A percentile compares a stretch with the other conserved stretches of the same genome.
Evolutionary conservation across 495 filamentous ascomycete species (phyloP).

Genomic region (Penicillium samsonianum): DNA sequence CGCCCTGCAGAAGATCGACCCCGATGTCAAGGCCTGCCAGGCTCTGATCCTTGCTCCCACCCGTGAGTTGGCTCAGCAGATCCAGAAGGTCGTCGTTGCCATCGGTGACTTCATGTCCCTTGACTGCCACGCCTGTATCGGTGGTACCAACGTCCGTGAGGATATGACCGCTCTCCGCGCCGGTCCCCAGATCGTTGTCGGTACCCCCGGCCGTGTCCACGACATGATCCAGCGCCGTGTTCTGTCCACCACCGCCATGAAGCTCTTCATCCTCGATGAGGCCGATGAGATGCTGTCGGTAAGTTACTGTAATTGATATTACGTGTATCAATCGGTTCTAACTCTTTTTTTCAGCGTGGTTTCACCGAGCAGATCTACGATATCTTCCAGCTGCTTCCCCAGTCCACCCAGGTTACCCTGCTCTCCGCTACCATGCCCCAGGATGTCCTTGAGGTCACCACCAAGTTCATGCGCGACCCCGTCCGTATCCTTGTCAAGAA

Average conservation of each 20-base stretch:
- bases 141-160: slow-evolving; percentile 95
- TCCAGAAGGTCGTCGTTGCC: slow-evolving; percentile 97
- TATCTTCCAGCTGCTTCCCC: slow-evolving; percentile 96
- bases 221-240: slow-evolving; percentile 99
- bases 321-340: slow-evolving; percentile 5
- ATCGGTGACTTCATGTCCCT: slow-evolving; percentile 99
- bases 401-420: slow-evolving; percentile 95
- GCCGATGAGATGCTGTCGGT: slow-evolving; percentile 98
- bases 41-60: slow-evolving; percentile 95
- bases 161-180: slow-evolving; percentile 96
- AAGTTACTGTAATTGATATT: slow-evolving; percentile 36
- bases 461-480: slow-evolving; percentile 99
- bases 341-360: slow-evolving; percentile 62
- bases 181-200: slow-evolving; percentile 93
- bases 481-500: slow-evolving; percentile 99
- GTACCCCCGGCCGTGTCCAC: slow-evolving; percentile 94
- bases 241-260: slow-evolving; percentile 92
- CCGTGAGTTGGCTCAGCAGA: slow-evolving; percentile 96
- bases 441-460: slow-evolving; percentile 98
- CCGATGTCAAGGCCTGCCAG: slow-evolving; percentile 90
- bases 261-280: slow-evolving; percentile 99
- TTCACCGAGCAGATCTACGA: slow-evolving; percentile 99
- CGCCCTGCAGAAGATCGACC: slow-evolving; percentile 96
- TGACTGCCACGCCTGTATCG: slow-evolving; percentile 98
- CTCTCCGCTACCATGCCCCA: slow-evolving; percentile 97